Percentiles rank a stretch among this genome's conserved stretches.
phyloP scores from a whole-genome alignment of 2,329 filamentous ascomycete species.

The Cordyceps tenuipes region DNA sequence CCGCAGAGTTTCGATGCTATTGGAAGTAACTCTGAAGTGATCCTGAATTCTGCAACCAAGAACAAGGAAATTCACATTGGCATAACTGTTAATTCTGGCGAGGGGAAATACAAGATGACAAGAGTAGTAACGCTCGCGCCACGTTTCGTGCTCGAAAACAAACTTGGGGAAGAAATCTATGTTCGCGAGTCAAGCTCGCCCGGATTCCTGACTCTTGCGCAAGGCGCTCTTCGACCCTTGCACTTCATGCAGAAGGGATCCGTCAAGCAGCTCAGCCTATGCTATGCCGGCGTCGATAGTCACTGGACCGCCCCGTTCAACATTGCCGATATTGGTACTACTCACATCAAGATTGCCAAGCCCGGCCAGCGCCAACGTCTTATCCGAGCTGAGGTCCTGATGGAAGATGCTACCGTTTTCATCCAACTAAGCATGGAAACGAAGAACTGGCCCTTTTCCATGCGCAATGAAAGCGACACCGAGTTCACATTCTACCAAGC shows the following conservation, averaged over 20 bases:
- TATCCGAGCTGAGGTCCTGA: constrained; percentile 77
- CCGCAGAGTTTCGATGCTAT: constrained; percentile 97
- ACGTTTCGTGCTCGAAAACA: constrained; percentile 90
- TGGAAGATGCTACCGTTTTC: constrained; percentile 92
- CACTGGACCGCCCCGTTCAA: constrained; percentile 98
- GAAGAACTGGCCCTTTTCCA: constrained; percentile 96
- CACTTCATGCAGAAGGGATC: constrained; percentile 79
- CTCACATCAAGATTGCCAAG: constrained; percentile 89
- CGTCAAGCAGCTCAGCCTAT: constrained; percentile 84
- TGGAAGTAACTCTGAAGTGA: constrained; percentile 82
- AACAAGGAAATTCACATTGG: constrained; percentile 83
- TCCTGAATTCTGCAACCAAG: constrained; percentile 64
- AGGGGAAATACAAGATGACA: constrained; percentile 96
- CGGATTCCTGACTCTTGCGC: constrained; percentile 67
- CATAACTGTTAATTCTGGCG: constrained; percentile 78
- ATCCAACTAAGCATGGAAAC: constrained; percentile 82
- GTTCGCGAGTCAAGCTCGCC: constrained; percentile 89
- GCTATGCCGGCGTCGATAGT: constrained; percentile 89
- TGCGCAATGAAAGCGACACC: constrained; percentile 94
- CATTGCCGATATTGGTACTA: constrained; percentile 86
- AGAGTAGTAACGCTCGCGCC: constrained; percentile 92
- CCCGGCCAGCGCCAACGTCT: constrained; percentile 82
- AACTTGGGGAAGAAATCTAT: constrained; percentile 77
- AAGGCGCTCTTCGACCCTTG: constrained; percentile 74
- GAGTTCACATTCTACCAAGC: constrained; percentile 97